Conservation (phyloP, 2,329 filamentous ascomycete species). For the Zymoseptoria ardabiliae region DNA sequence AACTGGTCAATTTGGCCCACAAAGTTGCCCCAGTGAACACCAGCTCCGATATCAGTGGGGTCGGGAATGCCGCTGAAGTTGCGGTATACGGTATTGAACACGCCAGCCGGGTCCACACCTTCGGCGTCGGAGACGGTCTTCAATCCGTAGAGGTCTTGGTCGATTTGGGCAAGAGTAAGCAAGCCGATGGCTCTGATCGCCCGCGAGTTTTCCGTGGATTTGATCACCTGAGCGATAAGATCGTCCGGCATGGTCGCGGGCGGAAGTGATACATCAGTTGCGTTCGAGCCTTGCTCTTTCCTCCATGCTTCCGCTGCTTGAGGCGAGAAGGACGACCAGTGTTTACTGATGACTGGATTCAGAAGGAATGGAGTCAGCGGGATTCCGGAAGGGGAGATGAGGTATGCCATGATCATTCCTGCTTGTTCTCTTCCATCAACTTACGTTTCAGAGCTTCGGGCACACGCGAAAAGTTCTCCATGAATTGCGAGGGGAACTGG, state of each 20-base stretch:
- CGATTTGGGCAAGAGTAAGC: neutral
- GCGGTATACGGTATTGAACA: neutral
- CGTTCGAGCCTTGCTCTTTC: neutral
- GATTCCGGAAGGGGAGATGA: too few relatives aligned
- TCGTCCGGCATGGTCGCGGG: neutral
- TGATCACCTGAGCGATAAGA: neutral
- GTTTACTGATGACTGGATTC: slow-evolving; percentile 5
- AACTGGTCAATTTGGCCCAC: too few relatives aligned
- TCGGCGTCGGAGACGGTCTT: neutral
- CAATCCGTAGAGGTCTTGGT: neutral
- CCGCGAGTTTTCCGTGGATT: neutral
- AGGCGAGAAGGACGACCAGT: slow-evolving; percentile 4
- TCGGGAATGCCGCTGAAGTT: neutral
- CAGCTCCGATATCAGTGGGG: too few relatives aligned
- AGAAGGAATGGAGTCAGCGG: too few relatives aligned
- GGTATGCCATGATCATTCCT: too few relatives aligned
- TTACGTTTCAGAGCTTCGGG: slow-evolving; percentile 2
- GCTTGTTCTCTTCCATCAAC: too few relatives aligned
- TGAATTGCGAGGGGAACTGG: slow-evolving; percentile 7
- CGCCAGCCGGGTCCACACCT: neutral
- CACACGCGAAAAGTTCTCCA: slow-evolving; percentile 8
- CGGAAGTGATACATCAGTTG: neutral
- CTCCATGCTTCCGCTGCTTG: slow-evolving; percentile 3
- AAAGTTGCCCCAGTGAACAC: too few relatives aligned
- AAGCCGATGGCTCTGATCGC: neutral